Evolutionary conservation across 192 early-diverging fungal species (phyloP).

Genomic region (Coemansia sp.): DNA sequence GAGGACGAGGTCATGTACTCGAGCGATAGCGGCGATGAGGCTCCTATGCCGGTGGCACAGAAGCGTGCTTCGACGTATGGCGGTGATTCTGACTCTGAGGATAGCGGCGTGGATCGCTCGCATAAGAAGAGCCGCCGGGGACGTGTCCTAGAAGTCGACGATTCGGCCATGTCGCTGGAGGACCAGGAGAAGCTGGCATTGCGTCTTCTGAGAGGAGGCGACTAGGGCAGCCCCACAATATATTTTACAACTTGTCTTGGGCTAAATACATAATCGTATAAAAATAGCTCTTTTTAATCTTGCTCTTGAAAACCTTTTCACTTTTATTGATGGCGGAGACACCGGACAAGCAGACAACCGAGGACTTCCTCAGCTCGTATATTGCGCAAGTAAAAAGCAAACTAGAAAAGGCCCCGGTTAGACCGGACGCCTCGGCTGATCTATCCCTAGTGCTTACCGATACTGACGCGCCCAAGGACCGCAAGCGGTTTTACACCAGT

Average conservation of each 20-base stretch:
- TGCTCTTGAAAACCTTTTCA: neutral
- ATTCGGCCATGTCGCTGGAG: constrained; percentile 42
- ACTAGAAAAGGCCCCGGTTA: constrained; percentile 23
- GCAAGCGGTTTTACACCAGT: constrained; percentile 34
- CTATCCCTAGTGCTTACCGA: constrained; percentile 26
- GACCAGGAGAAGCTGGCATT: constrained; percentile 53
- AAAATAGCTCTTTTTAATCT: too few species aligned
- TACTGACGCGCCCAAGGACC: constrained; percentile 22
- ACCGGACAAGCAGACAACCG: constrained; percentile 9
- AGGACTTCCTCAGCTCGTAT: constrained; percentile 42
- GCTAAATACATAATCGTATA: too few species aligned
- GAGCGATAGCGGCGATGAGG: constrained; percentile 8
- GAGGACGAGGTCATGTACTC: constrained; percentile 6
- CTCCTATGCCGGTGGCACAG: neutral
- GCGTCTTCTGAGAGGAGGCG: constrained; percentile 37
- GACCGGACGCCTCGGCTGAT: constrained; percentile 18
- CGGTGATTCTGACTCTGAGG: constrained; percentile 16
- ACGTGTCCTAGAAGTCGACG: constrained; percentile 40
- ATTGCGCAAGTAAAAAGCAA: constrained; percentile 29
- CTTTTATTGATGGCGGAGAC: constrained; percentile 1
- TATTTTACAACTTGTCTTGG: neutral
- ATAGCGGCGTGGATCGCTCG: constrained; percentile 5
- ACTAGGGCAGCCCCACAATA: neutral
- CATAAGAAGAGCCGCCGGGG: constrained; percentile 7
- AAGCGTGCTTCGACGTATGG: constrained; percentile 14